Base-by-base conservation (phyloP, 164 flowering plant species). In the Malania oleifera region DNA sequence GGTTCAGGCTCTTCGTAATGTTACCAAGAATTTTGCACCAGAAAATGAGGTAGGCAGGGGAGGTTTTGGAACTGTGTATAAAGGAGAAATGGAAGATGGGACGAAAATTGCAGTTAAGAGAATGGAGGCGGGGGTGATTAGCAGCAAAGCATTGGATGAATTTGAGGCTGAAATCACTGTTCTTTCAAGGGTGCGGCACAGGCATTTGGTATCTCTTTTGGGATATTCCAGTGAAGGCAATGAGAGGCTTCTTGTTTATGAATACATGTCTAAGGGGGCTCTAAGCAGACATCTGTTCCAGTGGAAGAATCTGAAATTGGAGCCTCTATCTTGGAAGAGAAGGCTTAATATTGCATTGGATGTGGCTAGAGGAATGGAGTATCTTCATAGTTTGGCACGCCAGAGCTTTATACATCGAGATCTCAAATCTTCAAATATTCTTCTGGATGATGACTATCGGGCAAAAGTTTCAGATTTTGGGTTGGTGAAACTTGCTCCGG, bases 401-500 rank as follows among this genome's bases (percentile, higher is more conserved):
- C 77, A 82, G 43, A 85, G 84, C 66, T 88, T 88, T 61, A 84
- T 88, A 39, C 96, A 85, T 57, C 71, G 96, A 39, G 91, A 87
- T 62, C 83, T 85, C 15, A 87, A 87, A 64, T 77, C 96, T 51
- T 82, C 96, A 7, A 88, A 88, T 64, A 86, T 88, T 50, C 81
- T 88, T 53, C 76, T 88, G 20, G 82, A 75, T 27, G 85, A 86
- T 64, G 84, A 85, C 58, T 83, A 57, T 58, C 77, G 86, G 27
- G 96, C 96, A 24, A 85, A 84, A 61, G 86, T 85, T 60, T 75
- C 92, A 6, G 96, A 88, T 66, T 88, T 88, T 62, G 96, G 96
- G 5, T 71, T 88, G 56, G 96, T 88, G 55, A 88, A 88, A 67
- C 86, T 83, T 50, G 92, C 96, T 27, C 91, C 91, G 5, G 88